Base-by-base conservation (phyloP, 192 early-diverging fungal genomes). In the Coemansia sp. region DNA sequence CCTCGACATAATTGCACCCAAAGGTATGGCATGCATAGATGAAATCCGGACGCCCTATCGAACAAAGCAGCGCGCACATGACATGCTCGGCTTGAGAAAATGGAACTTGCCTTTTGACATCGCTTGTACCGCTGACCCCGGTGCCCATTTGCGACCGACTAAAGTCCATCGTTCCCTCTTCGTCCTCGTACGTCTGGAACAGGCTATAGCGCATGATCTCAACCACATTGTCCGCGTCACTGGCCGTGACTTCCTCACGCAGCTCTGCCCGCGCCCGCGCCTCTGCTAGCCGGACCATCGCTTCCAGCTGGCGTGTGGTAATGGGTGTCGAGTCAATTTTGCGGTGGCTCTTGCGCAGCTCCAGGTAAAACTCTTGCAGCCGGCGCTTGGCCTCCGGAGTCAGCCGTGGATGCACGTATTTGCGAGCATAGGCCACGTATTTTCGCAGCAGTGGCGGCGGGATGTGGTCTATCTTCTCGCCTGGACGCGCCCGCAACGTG, bases 351-450 rank as follows among this genome's bases (percentile, higher is more conserved):
- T 65, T 58, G 26, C 88, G 74, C 32, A 92, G 76, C 44, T 81
- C 81, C 17, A 89, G 30, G 46, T 90, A 92, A 49, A 88, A 90
- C n/a, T 81, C 63, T 55, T 89, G 86, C 21, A 90, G 67, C 6
- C 67, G 75, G 5, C 44, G 32, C 5, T 76, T 81, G 2, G 88
- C 88, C 23, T 75, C 87, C 5, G 43, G 51, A 4, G 85, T 82
- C 26, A 89, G 57, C n/a, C 60, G 61, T 3, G 90, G 90, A 20
- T 85, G 82, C 26, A 90, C 83, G 44, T 90, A 81, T 35, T 86
- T 88, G 46, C 85, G 79, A 12, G 92, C 90, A 58, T 90, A 94
- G 6, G 91, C 87, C 35, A 94, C 87, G 60, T 92, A 94, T 56
- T 90, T 90, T 50, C 89, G 82, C 29, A 93, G 45, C 22, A 93